Percentiles rank a stretch among this genome's conserved stretches.
Conservation (phyloP, 1,139 yeast species). For the Geotrichum europaeum region DNA sequence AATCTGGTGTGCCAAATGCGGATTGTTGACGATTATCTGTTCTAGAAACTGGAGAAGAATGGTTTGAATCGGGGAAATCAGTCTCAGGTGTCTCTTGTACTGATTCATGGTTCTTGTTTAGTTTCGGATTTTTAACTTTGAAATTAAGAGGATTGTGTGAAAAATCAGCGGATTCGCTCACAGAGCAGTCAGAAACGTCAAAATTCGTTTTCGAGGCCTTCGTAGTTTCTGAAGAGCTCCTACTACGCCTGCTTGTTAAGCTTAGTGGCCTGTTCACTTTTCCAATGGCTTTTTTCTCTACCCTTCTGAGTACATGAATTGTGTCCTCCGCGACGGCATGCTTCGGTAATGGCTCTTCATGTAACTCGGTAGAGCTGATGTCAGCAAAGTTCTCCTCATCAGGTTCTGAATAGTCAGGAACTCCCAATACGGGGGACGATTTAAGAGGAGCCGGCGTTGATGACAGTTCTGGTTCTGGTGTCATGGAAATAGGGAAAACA, state of each 20-base stretch:
- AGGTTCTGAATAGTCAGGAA: background rate
- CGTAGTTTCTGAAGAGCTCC: background rate
- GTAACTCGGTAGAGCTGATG: background rate
- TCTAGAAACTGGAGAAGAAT: background rate
- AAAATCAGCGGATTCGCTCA: background rate
- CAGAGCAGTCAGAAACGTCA: background rate
- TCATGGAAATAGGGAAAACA: background rate
- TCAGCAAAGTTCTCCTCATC: background rate
- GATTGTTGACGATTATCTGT: background rate
- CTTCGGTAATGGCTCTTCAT: background rate
- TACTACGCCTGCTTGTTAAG: background rate
- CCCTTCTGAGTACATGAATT: background rate
- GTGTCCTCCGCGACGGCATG: background rate
- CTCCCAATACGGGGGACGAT: background rate
- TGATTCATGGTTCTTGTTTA: background rate
- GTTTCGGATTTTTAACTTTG: background rate
- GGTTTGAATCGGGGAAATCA: background rate
- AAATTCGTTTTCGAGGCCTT: background rate
- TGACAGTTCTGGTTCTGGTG: background rate
- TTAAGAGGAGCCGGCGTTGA: background rate
- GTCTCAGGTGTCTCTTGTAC: background rate
- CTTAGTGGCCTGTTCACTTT: background rate
- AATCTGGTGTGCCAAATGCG: background rate
- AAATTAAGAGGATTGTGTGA: background rate
- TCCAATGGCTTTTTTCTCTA: background rate